phyloP scores from a whole-genome alignment of 345 rosid genomes.

The Balakata baccata region DNA sequence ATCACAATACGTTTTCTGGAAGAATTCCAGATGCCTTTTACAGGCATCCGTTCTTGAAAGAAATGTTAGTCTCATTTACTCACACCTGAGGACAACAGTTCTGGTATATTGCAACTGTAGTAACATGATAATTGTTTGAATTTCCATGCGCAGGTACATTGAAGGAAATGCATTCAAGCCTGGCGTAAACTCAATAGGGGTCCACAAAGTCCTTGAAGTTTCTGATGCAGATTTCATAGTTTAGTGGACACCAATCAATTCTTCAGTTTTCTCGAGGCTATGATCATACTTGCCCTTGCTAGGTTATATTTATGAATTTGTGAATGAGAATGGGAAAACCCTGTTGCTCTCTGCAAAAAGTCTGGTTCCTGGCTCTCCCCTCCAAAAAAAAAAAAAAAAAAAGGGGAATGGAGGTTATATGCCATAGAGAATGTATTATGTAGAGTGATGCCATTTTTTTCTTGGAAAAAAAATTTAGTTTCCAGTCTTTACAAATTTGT shows the following conservation, averaged over 20 bases:
- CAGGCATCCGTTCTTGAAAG: slow-evolving; percentile 61
- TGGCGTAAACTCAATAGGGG: slow-evolving; percentile 60
- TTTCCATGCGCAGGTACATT: slow-evolving; percentile 48
- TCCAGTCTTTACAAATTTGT: too few species aligned
- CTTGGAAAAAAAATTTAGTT: too few species aligned
- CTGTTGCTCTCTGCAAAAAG: neutral
- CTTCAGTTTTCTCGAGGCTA: slow-evolving; percentile 4
- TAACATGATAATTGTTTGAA: too few species aligned
- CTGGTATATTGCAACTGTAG: neutral
- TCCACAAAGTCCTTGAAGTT: slow-evolving; percentile 64
- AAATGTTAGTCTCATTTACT: slow-evolving; percentile 49
- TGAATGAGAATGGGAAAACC: slow-evolving; percentile 17
- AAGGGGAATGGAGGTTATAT: neutral
- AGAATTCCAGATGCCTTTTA: slow-evolving; percentile 65
- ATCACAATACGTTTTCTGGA: slow-evolving; percentile 74
- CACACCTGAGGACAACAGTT: neutral
- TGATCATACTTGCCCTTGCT: neutral
- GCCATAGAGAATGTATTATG: neutral
- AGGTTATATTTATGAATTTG: slow-evolving; percentile 8
- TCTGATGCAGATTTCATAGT: slow-evolving; percentile 62
- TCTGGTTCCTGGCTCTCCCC: neutral
- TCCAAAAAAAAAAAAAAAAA: neutral
- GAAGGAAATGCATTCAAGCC: slow-evolving; percentile 72
- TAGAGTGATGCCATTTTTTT: too few species aligned
- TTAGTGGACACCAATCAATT: slow-evolving; percentile 23